phyloP scores from a whole-genome alignment of 2,329 filamentous ascomycete species.

The Pseudocercospora ulei region DNA sequence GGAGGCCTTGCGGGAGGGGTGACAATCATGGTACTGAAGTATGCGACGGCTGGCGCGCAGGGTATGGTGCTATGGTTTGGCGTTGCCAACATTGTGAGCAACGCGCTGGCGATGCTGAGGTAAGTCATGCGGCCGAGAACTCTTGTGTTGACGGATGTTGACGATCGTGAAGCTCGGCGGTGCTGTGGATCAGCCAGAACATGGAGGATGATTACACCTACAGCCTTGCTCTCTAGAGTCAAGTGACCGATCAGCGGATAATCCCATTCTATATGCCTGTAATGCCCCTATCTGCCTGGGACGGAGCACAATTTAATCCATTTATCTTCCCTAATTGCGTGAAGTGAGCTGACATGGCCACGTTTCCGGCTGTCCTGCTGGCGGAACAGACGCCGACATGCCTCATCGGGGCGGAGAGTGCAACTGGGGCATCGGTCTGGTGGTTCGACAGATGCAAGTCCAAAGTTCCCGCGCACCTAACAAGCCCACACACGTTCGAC shows the following conservation, averaged over 20 bases:
- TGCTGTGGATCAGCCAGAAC: conserved; percentile 62
- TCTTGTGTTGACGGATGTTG: conserved; percentile 17
- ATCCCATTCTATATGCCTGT: conserved; percentile 7
- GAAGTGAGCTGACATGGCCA: background rate
- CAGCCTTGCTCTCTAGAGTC: conserved; percentile 50
- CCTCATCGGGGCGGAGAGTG: no score
- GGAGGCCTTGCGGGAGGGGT: conserved; percentile 58
- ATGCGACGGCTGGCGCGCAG: conserved; percentile 51
- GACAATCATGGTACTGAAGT: conserved; percentile 59
- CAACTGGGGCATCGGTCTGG: no score
- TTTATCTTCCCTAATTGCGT: background rate
- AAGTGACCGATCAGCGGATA: background rate
- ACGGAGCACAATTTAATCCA: background rate
- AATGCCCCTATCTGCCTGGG: conserved; percentile 2
- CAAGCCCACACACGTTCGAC: background rate
- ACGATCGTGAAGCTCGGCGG: conserved; percentile 46
- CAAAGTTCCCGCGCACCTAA: background rate
- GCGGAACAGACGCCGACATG: background rate
- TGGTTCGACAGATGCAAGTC: background rate
- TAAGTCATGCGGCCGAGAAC: conserved; percentile 34
- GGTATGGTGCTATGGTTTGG: conserved; percentile 58
- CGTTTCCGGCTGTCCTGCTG: background rate
- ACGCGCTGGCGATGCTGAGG: conserved; percentile 58
- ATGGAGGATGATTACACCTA: conserved; percentile 66
- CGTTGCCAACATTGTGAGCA: conserved; percentile 56